A percentile compares a stretch with the other conserved stretches of the same genome.
These are phyloP conservation scores for Diplodia mutila DNA, from an alignment of 2,329 filamentous ascomycete species.

Conservation along the genomic window DNA sequence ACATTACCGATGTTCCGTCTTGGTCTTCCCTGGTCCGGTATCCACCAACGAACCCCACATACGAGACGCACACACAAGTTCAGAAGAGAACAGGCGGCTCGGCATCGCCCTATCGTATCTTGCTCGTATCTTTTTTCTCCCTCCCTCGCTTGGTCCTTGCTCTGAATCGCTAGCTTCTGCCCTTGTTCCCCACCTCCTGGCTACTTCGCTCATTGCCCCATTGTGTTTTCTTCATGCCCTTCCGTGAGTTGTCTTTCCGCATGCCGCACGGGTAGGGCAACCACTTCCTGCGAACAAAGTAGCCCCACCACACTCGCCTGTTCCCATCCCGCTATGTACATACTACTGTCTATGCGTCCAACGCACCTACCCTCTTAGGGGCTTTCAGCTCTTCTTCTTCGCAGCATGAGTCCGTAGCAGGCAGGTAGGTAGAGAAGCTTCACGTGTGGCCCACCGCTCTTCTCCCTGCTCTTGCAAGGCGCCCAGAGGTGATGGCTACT, in stretches of 20 bases:
- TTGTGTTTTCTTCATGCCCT: neutral
- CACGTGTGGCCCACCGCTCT: neutral
- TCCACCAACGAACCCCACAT: neutral
- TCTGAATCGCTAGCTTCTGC: neutral
- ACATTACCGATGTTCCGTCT: neutral
- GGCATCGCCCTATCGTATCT: neutral
- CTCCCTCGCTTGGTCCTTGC: neutral
- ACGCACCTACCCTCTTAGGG: neutral
- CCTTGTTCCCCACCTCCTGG: neutral
- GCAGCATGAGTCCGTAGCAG: neutral
- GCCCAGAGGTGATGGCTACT: neutral
- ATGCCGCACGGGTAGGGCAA: neutral
- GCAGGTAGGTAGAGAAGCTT: neutral
- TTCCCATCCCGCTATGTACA: neutral
- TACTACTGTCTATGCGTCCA: neutral
- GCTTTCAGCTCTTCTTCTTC: neutral
- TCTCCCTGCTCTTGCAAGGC: neutral
- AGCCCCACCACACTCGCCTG: neutral
- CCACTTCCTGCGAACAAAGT: neutral
- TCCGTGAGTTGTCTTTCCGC: neutral
- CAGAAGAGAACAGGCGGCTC: neutral
- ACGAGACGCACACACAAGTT: neutral
- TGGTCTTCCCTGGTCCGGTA: neutral
- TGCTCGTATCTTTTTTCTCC: neutral
- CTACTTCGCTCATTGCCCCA: neutral